A percentile compares a stretch with the other conserved stretches of the same genome.
Conservation (phyloP, 305 asterid species). For the Salvia sclarea region DNA sequence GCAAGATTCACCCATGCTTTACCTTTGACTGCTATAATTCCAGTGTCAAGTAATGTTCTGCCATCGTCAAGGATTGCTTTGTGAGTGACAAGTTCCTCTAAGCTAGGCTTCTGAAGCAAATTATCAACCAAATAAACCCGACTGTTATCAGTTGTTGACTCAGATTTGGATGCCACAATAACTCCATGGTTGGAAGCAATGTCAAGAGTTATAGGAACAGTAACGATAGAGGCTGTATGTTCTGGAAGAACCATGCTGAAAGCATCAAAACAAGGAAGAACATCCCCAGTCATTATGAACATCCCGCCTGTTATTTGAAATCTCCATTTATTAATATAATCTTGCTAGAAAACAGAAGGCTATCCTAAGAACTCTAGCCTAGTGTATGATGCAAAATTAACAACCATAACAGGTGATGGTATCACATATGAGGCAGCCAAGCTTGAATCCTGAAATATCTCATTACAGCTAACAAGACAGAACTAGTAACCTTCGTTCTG, state of each 20-base stretch:
- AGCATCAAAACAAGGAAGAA: constrained; percentile 99
- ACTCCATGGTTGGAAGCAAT: constrained; percentile 97
- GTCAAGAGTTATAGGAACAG: constrained; percentile 93
- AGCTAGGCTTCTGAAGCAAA: constrained; percentile 90
- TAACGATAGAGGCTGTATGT: constrained; percentile 77
- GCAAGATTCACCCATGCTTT: constrained; percentile 91
- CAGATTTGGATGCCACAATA: constrained; percentile 76
- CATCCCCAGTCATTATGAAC: constrained; percentile 98
- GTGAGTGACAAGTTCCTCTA: constrained; percentile 67
- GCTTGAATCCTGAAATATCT: constrained; percentile 33
- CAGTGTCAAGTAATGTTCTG: constrained; percentile 91
- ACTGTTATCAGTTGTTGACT: constrained; percentile 38
- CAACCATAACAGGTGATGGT: constrained; percentile 30
- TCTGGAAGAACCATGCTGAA: constrained; percentile 84
- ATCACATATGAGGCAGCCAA: constrained; percentile 34
- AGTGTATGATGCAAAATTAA: constrained; percentile 27
- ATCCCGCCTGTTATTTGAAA: constrained; percentile 73
- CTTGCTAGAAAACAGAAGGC: constrained; percentile 14
- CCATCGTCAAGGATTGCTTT: constrained; percentile 88
- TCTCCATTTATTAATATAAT: constrained; percentile 30
- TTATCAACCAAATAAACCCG: constrained; percentile 65
- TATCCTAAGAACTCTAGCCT: constrained; percentile 21
- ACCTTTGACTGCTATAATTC: constrained; percentile 92
- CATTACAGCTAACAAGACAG: constrained; percentile 40
- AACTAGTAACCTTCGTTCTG: constrained; percentile 66